A percentile compares a stretch with the other conserved stretches of the same genome.
Evolutionary conservation across 768 basidiomycete genomes (phyloP).

Genomic region (Rhodotorula kratochvilovae): DNA sequence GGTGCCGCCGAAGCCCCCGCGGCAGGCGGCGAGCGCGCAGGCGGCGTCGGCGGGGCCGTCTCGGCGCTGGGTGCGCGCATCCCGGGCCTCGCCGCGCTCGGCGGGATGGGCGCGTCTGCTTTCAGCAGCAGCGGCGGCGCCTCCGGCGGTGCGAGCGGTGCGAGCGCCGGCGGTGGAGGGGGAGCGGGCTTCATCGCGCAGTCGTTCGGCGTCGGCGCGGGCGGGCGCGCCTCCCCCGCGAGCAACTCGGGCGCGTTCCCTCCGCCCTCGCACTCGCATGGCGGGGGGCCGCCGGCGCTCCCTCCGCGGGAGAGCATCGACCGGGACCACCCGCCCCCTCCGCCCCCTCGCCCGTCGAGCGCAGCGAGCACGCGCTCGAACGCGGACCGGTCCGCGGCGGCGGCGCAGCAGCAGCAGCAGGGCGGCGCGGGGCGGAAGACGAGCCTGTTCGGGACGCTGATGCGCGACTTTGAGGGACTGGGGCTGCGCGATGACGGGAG

Average conservation of each 20-base stretch:
- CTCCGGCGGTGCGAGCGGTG: too few species aligned
- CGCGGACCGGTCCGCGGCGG: too few species aligned
- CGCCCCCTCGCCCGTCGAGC: neutral
- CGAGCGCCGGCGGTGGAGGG: neutral
- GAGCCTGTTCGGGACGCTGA: constrained; percentile 23
- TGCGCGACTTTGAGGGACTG: constrained; percentile 32
- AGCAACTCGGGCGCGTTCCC: neutral
- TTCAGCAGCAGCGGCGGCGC: neutral
- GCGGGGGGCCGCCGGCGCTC: neutral
- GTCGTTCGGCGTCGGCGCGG: neutral
- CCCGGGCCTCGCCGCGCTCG: neutral
- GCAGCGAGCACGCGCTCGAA: neutral
- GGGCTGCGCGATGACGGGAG: constrained; percentile 18
- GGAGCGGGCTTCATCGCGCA: neutral
- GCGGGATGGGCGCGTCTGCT: neutral
- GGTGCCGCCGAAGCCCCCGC: neutral
- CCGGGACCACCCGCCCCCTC: neutral
- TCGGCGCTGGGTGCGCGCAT: neutral
- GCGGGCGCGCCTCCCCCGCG: neutral
- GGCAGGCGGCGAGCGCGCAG: neutral
- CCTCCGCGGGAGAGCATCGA: neutral
- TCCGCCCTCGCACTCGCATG: neutral
- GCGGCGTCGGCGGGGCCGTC: neutral
- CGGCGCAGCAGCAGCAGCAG: neutral
- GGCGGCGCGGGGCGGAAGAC: constrained; percentile 9